phyloP scores from a whole-genome alignment of 352 stramenopile species.

The Globisporangium apiculatum region DNA sequence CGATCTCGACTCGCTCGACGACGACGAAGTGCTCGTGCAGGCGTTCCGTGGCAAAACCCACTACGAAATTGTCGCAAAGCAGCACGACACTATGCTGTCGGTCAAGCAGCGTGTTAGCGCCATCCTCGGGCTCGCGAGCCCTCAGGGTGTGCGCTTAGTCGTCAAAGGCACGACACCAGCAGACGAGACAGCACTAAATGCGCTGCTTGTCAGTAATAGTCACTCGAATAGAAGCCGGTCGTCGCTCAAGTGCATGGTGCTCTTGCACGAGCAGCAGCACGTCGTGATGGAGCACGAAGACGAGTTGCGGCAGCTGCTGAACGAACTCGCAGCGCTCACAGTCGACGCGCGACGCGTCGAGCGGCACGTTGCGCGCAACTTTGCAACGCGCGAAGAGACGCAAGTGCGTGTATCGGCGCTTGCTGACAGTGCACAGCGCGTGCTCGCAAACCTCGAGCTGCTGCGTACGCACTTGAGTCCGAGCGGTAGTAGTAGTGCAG shows the following conservation, averaged over 20 bases:
- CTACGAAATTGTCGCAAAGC: constrained; percentile 43
- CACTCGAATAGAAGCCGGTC: constrained; percentile 8
- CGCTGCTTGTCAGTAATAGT: constrained; percentile 9
- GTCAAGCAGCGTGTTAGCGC: constrained; percentile 45
- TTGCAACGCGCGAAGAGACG: constrained; percentile 40
- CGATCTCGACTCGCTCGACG: constrained; percentile 32
- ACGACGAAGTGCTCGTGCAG: constrained; percentile 42
- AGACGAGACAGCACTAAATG: constrained; percentile 23
- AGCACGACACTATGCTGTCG: constrained; percentile 18
- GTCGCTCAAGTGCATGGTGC: constrained; percentile 61
- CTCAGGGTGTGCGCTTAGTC: constrained; percentile 38
- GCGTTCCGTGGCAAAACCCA: constrained; percentile 45
- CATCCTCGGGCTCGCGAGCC: constrained; percentile 30
- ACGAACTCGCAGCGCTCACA: constrained; percentile 45
- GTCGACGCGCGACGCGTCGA: constrained; percentile 21
- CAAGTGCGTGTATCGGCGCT: constrained; percentile 34
- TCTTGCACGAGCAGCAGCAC: constrained; percentile 56
- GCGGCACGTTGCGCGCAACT: constrained; percentile 47
- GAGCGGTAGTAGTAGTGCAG: not conserved
- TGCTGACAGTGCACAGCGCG: constrained; percentile 25
- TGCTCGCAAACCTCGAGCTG: constrained; percentile 41
- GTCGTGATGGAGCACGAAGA: constrained; percentile 54
- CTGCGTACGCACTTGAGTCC: constrained; percentile 35
- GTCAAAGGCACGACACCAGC: constrained; percentile 56
- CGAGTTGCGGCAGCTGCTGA: constrained; percentile 50